Evolutionary conservation across 768 basidiomycete genomes (phyloP).

Genomic region (Pulveroboletus ravenelii): DNA sequence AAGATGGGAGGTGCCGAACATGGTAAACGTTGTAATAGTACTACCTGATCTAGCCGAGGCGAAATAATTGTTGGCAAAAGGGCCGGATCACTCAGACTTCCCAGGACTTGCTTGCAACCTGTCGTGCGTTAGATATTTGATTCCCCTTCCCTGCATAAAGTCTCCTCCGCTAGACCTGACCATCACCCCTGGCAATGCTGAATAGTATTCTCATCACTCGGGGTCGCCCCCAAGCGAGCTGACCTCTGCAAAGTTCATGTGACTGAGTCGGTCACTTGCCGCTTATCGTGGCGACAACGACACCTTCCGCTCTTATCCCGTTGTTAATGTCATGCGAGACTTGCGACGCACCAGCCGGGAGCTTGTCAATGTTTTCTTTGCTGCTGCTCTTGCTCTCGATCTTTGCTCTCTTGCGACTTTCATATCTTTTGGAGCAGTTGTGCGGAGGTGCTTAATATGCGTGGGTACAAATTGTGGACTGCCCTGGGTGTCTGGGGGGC

Average conservation of each 20-base stretch:
- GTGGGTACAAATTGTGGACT: constrained; percentile 51
- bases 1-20: too few relatives aligned
- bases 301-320: constrained; percentile 2
- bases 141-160: too few relatives aligned
- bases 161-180: too few relatives aligned
- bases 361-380: constrained; percentile 32
- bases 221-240: too few relatives aligned
- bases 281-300: too few relatives aligned
- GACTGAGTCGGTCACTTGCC: neutral
- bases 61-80: neutral
- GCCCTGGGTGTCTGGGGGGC: constrained; percentile 19
- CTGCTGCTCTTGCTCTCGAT: constrained; percentile 42
- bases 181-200: too few relatives aligned
- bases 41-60: neutral
- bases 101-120: too few relatives aligned
- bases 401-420: constrained; percentile 60
- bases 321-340: constrained; percentile 19
- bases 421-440: constrained; percentile 77
- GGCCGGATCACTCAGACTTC: neutral
- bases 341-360: constrained; percentile 13
- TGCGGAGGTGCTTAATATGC: constrained; percentile 76
- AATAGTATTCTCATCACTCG: too few relatives aligned
- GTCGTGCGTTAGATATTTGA: neutral
- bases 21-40: too few relatives aligned
- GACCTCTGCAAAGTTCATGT: neutral